Evolutionary conservation across 1,284 basidiomycete species (phyloP), one percentile per base, ranked within the genome.

Genomic region (Heimioporus retisporus): DNA sequence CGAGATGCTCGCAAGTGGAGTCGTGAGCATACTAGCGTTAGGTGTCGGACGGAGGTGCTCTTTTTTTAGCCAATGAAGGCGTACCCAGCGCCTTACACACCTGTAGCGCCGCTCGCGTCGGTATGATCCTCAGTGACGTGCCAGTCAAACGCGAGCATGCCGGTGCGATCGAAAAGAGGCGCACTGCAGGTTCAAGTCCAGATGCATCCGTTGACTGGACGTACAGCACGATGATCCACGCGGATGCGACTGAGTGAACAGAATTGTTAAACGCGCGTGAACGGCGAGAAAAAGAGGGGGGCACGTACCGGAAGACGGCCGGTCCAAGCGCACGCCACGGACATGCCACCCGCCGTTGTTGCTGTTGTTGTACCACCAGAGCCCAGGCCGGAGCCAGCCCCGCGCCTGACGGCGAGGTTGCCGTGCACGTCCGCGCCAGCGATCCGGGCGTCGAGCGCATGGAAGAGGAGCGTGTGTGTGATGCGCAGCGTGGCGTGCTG

Each of bases 71-170:
- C 28, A 5, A 28, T 28, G 42, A 15, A 43, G 46, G 77, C 88
- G 76, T 77, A 92, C 92, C 92, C 92, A 68, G 91, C 91, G 28
- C 88, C 28, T 28, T 28, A 28, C 28, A 28, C 28, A 28, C 28
- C 28, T 28, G 28, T 28, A 18, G 91, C 88, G 15, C 90, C 93
- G 23, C 86, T 79, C 60, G 72, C 77, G 71, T 90, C 90, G 16
- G 86, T 82, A 15, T 80, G 76, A 4, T 80, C 76, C 13, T 86
- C 85, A 3, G 90, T 81, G 21, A 95, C 82, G 3, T 93, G 74
- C 93, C 93, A 96, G 73, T 94, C 92, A 3, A 94, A 93, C 2
- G 86, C 81, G 14, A 88, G 77, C 10, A 95, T 82, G 6, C 93
- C 94, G 95, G 28, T 28, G 28, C 28, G 28, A 28, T 28, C 28